phyloP scores from a whole-genome alignment of 2,329 filamentous ascomycete genomes.

The Claviceps pazoutovae region DNA sequence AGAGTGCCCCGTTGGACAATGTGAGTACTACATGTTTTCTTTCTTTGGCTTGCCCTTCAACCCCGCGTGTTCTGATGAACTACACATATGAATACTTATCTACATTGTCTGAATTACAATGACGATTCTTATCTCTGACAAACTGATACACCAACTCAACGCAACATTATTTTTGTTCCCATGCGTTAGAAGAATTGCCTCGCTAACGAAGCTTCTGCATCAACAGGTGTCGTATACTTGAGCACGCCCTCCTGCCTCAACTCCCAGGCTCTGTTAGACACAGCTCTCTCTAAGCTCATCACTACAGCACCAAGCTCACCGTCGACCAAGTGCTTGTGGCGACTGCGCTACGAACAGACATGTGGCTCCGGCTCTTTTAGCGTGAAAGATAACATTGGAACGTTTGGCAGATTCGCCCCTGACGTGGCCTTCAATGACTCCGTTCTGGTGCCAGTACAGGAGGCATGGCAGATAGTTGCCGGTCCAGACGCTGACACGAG shows the following conservation, averaged over 20 bases:
- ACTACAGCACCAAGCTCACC: conserved; percentile 15
- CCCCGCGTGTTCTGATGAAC: conserved; percentile 66
- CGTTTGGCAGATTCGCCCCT: conserved; percentile 44
- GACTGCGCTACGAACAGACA: conserved; percentile 42
- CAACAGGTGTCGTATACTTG: conserved; percentile 20
- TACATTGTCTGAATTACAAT: conserved; percentile 97
- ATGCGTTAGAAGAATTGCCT: conserved; percentile 7
- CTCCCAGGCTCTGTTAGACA: conserved; percentile 24
- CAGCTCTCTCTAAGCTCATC: conserved; percentile 29
- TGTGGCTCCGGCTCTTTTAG: conserved; percentile 14
- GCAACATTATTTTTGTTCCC: conserved; percentile 3
- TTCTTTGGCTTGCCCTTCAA: conserved; percentile 3
- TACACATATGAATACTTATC: conserved; percentile 83
- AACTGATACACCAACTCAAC: conserved; percentile 50
- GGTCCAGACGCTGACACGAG: conserved; percentile 29
- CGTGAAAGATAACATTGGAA: conserved; percentile 30
- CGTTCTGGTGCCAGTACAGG: conserved; percentile 50
- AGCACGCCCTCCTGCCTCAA: conserved; percentile 21
- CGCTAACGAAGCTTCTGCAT: conserved; percentile 16
- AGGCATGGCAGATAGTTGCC: conserved; percentile 54
- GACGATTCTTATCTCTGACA: conserved; percentile 82
- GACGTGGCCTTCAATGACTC: conserved; percentile 64
- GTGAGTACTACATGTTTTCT: conserved; percentile 46
- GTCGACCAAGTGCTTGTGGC: conserved; percentile 28
- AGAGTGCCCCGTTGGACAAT: conserved; percentile 77